Percentiles rank a stretch among this genome's conserved stretches.
Conservation (phyloP, 176 grass and related monocot genomes). For the Poa annua region DNA sequence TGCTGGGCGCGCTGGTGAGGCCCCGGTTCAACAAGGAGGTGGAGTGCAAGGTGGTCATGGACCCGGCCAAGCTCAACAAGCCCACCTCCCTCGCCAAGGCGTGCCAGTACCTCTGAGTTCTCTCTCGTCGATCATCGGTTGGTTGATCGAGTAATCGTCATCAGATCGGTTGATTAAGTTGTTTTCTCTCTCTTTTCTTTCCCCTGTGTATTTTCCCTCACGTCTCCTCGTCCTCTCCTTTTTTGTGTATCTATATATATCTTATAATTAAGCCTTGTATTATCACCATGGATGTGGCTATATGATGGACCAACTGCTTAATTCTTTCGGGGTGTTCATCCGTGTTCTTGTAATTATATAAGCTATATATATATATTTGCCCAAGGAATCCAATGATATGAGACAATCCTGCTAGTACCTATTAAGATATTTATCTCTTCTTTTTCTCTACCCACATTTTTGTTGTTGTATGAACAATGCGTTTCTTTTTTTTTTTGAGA, state of each 20-base stretch:
- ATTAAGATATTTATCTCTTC: too few species aligned
- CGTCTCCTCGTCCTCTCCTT: background rate
- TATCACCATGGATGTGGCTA: background rate
- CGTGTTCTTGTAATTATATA: slow-evolving; percentile 2
- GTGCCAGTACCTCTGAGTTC: slow-evolving; percentile 54
- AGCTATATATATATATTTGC: background rate
- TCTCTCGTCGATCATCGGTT: background rate
- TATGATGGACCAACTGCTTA: background rate
- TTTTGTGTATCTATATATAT: background rate
- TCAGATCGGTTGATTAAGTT: background rate
- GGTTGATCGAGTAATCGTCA: background rate
- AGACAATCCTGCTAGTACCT: too few species aligned
- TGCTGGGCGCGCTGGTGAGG: slow-evolving; percentile 78
- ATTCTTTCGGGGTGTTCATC: background rate
- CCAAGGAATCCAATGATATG: background rate
- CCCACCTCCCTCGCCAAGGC: slow-evolving; percentile 53
- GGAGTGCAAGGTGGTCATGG: slow-evolving; percentile 65
- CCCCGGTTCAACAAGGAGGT: slow-evolving; percentile 61
- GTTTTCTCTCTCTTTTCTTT: background rate
- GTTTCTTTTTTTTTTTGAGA: too few species aligned
- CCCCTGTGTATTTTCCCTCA: background rate
- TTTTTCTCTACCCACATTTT: too few species aligned
- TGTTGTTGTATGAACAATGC: too few species aligned
- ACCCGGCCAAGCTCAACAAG: slow-evolving; percentile 62
- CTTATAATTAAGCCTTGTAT: background rate